Evolutionary conservation across 192 early-diverging fungal species (phyloP).

Genomic region (Radiomyces spectabilis): DNA sequence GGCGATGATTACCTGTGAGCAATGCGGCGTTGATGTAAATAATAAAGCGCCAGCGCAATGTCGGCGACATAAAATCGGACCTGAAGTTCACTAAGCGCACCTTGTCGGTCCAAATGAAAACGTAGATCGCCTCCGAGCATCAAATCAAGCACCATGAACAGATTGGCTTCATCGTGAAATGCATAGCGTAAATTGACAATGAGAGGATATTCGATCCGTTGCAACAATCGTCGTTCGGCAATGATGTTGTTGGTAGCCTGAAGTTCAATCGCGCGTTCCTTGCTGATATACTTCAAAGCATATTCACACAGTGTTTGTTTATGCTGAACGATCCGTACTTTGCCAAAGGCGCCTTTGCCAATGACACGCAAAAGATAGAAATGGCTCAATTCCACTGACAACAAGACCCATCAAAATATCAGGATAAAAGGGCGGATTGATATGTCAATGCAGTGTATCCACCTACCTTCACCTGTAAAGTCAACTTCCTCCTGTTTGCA

Average conservation of each 20-base stretch:
- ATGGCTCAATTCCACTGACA: constrained; percentile 48
- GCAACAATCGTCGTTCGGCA: constrained; percentile 81
- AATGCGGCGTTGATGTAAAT: constrained; percentile 63
- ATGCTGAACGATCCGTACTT: constrained; percentile 90
- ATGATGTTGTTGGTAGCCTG: constrained; percentile 84
- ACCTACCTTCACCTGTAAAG: constrained; percentile 63
- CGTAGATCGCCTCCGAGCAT: constrained; percentile 94
- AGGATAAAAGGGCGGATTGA: not conserved
- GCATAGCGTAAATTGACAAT: constrained; percentile 90
- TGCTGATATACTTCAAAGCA: constrained; percentile 98
- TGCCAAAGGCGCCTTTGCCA: constrained; percentile 95
- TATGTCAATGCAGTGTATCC: not conserved
- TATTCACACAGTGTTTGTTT: constrained; percentile 68
- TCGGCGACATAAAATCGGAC: constrained; percentile 74
- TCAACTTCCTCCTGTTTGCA: constrained; percentile 61
- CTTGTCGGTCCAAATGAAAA: constrained; percentile 73
- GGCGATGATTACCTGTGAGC: constrained; percentile 59
- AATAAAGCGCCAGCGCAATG: constrained; percentile 52
- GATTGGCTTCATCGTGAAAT: constrained; percentile 90
- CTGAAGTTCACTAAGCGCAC: constrained; percentile 53
- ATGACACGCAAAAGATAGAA: constrained; percentile 87
- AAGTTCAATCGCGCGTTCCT: constrained; percentile 84
- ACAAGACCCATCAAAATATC: not conserved
- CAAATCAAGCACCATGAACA: constrained; percentile 92
- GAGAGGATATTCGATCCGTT: constrained; percentile 78